These are phyloP conservation scores for Russula ochroleuca DNA, from an alignment of 768 basidiomycete genomes.

Conservation along the genomic window DNA sequence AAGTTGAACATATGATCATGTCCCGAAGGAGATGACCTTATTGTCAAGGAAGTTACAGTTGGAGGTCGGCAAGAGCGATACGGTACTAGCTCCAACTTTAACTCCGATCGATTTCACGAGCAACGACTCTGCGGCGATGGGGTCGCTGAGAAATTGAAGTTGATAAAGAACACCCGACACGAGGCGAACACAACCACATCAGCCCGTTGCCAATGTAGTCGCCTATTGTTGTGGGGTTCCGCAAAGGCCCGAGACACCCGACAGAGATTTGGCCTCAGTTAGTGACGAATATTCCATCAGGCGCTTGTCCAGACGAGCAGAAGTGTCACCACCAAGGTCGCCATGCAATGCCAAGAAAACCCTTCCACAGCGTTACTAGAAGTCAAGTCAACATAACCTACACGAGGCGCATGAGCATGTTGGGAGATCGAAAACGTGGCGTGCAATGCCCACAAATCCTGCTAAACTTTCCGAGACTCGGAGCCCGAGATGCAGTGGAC, in stretches of 20 bases:
- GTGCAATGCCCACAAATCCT: not conserved
- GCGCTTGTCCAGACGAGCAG: not conserved
- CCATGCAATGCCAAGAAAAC: not conserved
- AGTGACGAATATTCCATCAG: not conserved
- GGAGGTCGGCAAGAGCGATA: not conserved
- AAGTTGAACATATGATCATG: too few species aligned
- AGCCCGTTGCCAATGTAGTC: too few species aligned
- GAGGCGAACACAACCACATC: not conserved
- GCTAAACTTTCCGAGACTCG: not conserved
- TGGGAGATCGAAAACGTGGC: not conserved
- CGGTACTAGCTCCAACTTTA: too few species aligned
- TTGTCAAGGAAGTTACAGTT: not conserved
- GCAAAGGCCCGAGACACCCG: not conserved
- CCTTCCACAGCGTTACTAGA: not conserved
- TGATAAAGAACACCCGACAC: not conserved
- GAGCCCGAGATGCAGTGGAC: not conserved
- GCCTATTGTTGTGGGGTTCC: not conserved
- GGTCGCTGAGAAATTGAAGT: not conserved
- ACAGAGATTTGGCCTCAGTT: not conserved
- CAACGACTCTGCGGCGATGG: too few species aligned
- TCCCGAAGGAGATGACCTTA: too few species aligned
- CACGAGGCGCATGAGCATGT: not conserved
- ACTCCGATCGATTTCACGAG: not conserved
- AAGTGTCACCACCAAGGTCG: not conserved
- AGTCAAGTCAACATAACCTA: too few species aligned